A percentile compares a stretch with the other conserved stretches of the same genome.
phyloP scores from a whole-genome alignment of 2,329 filamentous ascomycete species.

The Epichloe elymi region DNA sequence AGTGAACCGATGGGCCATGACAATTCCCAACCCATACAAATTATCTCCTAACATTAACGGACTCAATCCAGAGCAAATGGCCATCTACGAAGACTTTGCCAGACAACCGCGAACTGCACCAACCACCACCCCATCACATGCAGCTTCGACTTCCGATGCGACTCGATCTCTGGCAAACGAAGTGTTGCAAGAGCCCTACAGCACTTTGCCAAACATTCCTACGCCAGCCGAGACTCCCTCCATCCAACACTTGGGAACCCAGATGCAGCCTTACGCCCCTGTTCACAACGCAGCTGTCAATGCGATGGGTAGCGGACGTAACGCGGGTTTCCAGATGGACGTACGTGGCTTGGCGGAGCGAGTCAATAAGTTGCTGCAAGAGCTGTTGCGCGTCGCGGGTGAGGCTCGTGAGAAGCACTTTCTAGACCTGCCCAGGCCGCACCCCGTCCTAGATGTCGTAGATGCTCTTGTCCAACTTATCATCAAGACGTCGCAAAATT shows the following conservation, averaged over 20 bases:
- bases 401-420: constrained; percentile 47
- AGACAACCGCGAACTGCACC: constrained; percentile 59
- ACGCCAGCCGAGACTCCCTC: constrained; percentile 46
- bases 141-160: constrained; percentile 45
- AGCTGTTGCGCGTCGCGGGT: constrained; percentile 40
- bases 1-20: constrained; percentile 82
- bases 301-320: constrained; percentile 36
- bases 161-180: constrained; percentile 51
- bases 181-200: constrained; percentile 49
- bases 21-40: constrained; percentile 88
- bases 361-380: constrained; percentile 43
- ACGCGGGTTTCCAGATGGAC: constrained; percentile 35
- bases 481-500: constrained; percentile 48
- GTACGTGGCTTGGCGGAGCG: constrained; percentile 38
- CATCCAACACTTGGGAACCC: constrained; percentile 37
- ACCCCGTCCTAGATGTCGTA: constrained; percentile 47
- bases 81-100: constrained; percentile 93
- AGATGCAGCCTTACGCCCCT: constrained; percentile 43
- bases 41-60: constrained; percentile 57
- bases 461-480: constrained; percentile 49
- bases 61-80: constrained; percentile 81
- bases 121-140: constrained; percentile 41
- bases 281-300: constrained; percentile 28
- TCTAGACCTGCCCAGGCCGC: constrained; percentile 41
- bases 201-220: constrained; percentile 41